Evolutionary conservation across 768 basidiomycete genomes (phyloP), one percentile per base, ranked within the genome.

Genomic region (Suillus subaureus): DNA sequence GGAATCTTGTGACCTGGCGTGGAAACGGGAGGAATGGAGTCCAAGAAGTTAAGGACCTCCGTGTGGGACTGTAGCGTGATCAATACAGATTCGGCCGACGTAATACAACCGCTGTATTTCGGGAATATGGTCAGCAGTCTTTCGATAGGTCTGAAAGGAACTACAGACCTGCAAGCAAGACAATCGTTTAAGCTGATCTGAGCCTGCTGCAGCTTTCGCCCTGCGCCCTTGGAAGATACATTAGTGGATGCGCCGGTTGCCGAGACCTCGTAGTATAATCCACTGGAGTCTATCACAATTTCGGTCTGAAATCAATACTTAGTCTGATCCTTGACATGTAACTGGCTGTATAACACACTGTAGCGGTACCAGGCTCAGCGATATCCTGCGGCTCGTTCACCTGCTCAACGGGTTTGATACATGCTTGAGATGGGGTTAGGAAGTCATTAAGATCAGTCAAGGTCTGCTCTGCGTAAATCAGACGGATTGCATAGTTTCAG

Each of bases 101-200:
- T 99, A 71, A 99, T 98, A 73, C 97, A 99, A 3, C 97, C 97
- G 66, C 97, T 97, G 39, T 43, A 63, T 56, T 68, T 77, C 35
- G 64, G 61, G 33, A 21, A 26, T 54, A 42, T 52, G 16, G 64
- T 45, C 57, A 58, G 52, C 33, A 31, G 23, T 35, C 52, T 13
- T 63, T 31, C 43, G 15, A 31, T 11, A 55, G 49, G 42, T 31
- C 8, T 16, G 49, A 31, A 23, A 35, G 56, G 56, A 45, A 43
- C 6, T 43, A 31, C 12, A 61, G 73, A 94, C 96, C 95, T 97
- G 85, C 97, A 99, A 31, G 97, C 97, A 55, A 99, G 83, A 79
- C 97, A 99, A 74, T 99, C 97, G 69, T 97, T 99, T 71, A 99
- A 78, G 74, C 90, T 99, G 69, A 99, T 94, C 76, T 99, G 92